Conservation (phyloP, 2,329 filamentous ascomycete genomes). For the Trichoderma arundinaceum region DNA sequence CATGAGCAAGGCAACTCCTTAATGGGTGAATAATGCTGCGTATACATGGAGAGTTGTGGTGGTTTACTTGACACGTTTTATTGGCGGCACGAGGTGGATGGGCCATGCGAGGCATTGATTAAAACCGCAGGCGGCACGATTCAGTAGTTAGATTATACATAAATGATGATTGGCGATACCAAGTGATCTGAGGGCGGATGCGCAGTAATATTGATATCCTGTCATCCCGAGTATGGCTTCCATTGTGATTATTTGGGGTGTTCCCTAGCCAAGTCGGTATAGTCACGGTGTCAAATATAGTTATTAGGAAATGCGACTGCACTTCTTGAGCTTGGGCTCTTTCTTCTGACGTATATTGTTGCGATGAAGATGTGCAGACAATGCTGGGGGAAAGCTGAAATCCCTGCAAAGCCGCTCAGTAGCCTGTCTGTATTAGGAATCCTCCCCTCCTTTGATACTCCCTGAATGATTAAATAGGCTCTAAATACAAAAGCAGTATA, state of each 20-base stretch:
- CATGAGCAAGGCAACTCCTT: constrained; percentile 79
- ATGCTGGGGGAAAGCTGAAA: no score
- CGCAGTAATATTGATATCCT: background rate
- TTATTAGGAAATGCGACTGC: background rate
- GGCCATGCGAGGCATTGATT: constrained; percentile 33
- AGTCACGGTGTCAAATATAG: no score
- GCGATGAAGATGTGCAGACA: no score
- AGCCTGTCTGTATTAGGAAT: constrained; percentile 5
- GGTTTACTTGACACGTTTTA: constrained; percentile 32
- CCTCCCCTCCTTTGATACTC: background rate
- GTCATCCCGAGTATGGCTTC: background rate
- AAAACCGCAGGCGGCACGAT: constrained; percentile 37
- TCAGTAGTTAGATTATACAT: constrained; percentile 33
- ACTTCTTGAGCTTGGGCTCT: no score
- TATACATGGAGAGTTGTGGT: constrained; percentile 32
- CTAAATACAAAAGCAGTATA: background rate
- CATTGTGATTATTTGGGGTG: background rate
- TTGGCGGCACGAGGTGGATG: constrained; percentile 36
- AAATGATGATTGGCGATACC: constrained; percentile 13
- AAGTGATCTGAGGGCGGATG: background rate
- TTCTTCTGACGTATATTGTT: no score
- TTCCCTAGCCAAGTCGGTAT: background rate
- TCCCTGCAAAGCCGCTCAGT: background rate
- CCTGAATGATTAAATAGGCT: background rate
- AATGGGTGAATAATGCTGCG: constrained; percentile 33